Percentiles rank a stretch among this genome's conserved stretches.
These are phyloP conservation scores for Kickxella alabastrina DNA, from an alignment of 192 early-diverging fungal genomes.

Conservation along the genomic window DNA sequence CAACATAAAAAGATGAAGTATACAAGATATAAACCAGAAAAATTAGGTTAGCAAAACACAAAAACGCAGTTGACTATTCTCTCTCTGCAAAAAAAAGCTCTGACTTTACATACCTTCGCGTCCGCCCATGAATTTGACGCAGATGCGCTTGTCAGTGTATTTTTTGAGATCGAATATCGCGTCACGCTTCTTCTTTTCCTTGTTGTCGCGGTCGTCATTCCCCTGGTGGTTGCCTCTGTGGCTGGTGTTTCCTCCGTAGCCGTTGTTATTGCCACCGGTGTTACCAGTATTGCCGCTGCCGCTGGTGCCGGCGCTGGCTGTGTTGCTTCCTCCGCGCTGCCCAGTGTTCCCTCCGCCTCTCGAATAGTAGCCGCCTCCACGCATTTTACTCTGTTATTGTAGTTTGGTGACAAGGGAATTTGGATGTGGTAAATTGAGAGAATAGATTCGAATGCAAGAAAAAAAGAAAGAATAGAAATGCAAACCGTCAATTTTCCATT, in stretches of 20 bases:
- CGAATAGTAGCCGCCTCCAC: conserved; percentile 51
- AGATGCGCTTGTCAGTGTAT: conserved; percentile 88
- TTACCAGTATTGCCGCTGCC: conserved; percentile 47
- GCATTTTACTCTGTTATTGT: conserved; percentile 16
- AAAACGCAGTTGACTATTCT: no score
- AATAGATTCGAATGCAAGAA: no score
- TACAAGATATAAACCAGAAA: background rate
- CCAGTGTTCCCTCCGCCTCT: conserved; percentile 51
- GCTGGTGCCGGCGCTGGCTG: conserved; percentile 17
- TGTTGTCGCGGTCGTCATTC: conserved; percentile 43
- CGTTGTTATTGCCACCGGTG: conserved; percentile 9
- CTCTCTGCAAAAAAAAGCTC: no score
- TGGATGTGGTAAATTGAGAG: no score
- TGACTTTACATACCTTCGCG: conserved; percentile 84
- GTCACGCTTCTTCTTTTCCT: conserved; percentile 75
- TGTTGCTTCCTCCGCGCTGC: conserved; percentile 51
- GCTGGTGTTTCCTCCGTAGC: no score
- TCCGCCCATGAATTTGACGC: conserved; percentile 89
- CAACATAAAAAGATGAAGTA: background rate
- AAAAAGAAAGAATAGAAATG: background rate
- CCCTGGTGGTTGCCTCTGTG: conserved; percentile 51
- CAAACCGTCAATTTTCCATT: background rate
- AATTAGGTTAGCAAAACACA: no score
- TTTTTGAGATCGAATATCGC: conserved; percentile 90
- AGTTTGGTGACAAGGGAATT: background rate